phyloP scores from a whole-genome alignment of 108 stramenopile species.

The Nannochloropsis salina region DNA sequence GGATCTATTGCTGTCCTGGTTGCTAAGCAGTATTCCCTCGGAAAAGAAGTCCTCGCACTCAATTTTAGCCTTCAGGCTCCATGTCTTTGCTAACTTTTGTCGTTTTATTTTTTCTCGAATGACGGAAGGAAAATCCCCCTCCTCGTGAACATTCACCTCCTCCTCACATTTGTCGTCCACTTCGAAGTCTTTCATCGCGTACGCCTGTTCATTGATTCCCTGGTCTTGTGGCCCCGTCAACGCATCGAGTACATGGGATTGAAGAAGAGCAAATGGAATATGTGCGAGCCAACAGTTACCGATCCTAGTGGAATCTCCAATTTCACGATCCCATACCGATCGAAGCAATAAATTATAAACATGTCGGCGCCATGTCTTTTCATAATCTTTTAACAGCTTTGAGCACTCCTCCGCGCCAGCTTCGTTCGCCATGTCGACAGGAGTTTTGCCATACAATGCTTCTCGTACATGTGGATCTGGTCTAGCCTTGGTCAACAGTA shows the following conservation, averaged over 20 bases:
- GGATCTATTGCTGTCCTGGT: background rate
- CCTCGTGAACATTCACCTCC: background rate
- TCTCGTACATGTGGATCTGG: slow-evolving; percentile 19
- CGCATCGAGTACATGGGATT: background rate
- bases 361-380: background rate
- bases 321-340: background rate
- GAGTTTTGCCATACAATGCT: background rate
- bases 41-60: background rate
- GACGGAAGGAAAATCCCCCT: background rate
- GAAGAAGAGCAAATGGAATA: slow-evolving; percentile 12
- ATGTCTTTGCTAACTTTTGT: no score
- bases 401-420: background rate
- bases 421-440: background rate
- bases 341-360: background rate
- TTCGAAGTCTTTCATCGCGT: background rate
- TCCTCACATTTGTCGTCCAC: background rate
- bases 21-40: background rate
- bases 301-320: background rate
- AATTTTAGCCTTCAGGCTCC: background rate
- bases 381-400: background rate
- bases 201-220: background rate
- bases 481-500: background rate
- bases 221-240: background rate
- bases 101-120: no score
- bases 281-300: background rate